Base-by-base conservation (phyloP, 768 basidiomycete genomes). In the Crucibulum laeve region DNA sequence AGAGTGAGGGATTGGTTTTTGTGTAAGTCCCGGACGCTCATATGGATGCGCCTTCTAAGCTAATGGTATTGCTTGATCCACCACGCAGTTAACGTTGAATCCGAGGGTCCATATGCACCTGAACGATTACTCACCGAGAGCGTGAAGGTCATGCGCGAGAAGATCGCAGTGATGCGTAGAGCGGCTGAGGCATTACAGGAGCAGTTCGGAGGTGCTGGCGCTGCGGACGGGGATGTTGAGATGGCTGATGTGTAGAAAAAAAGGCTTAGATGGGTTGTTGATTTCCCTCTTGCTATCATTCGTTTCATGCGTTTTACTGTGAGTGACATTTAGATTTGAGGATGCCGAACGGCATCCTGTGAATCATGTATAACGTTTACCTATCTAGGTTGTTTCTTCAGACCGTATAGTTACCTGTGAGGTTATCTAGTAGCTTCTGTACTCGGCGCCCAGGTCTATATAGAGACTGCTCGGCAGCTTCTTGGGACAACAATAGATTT, bases 1-100 rank as follows among this genome's bases (percentile, higher is more conserved):
- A 77, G 96, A 5, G 82, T 96, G 36, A 73, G 91, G 40, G 93
- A 97, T 70, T 87, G 84, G 66, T 97, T 96, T 65, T 75, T 97
- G 43, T 97, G 95, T 93, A 40, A 19, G 38, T 8, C 10, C 19
- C 10, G 13, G 7, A 22, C 23, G 14, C 39, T 13, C 4, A 11
- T 1, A 40, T 13, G 25, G 13, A 25, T 13, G 7, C 39, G 14
- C 13, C 3, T 8, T 14, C 23, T 25, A 13, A 25, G 13, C 18
- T 15, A 11, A 11, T 4, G 13, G 10, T 22, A 15, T 15, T 15
- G 2, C 15, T 37, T 4, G 4, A 40, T 25, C 42, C 8, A 21
- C 13, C 40, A 34, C 13, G 32, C 57, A 90, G 94, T 91, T 70
- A 88, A 79, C 48, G 74, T 98, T 28, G 94, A 98, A 62, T 91